Evolutionary conservation across 1,284 basidiomycete genomes (phyloP).

Genomic region (Peniophora sp.): DNA sequence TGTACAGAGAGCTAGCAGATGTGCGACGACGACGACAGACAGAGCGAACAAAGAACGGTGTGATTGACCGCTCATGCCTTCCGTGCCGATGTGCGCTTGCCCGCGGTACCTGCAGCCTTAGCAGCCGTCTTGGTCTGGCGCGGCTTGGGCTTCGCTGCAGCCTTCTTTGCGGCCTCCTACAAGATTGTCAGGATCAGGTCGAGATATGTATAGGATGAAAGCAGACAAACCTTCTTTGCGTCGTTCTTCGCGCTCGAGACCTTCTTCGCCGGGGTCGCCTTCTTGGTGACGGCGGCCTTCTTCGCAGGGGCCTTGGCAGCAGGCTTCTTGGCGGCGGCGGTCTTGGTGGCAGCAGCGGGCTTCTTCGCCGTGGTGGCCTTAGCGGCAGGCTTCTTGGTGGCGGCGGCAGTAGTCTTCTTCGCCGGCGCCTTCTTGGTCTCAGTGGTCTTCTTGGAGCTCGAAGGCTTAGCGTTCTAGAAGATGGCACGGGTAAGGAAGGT

Average conservation of each 20-base stretch:
- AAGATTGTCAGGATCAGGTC: conserved; percentile 2
- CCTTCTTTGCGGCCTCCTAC: conserved; percentile 21
- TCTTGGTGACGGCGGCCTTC: conserved; percentile 29
- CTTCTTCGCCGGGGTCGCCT: conserved; percentile 21
- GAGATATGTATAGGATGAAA: neutral
- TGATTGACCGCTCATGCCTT: conserved; percentile 7
- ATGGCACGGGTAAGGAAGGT: conserved; percentile 20
- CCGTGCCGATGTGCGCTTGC: conserved; percentile 15
- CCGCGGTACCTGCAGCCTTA: conserved; percentile 8
- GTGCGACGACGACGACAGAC: no score
- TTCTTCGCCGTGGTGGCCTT: conserved; percentile 8
- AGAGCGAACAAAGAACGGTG: conserved; percentile 7
- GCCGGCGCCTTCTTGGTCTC: conserved; percentile 11
- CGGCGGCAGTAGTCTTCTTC: conserved; percentile 15
- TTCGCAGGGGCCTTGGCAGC: conserved; percentile 21
- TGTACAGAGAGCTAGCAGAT: neutral
- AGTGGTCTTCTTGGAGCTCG: conserved; percentile 28
- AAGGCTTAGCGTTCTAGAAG: conserved; percentile 29
- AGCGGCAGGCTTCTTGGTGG: conserved; percentile 21
- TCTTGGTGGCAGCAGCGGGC: conserved; percentile 17
- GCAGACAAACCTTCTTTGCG: conserved; percentile 27
- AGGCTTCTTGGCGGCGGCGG: conserved; percentile 23
- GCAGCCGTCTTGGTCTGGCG: conserved; percentile 29
- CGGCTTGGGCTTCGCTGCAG: conserved; percentile 22
- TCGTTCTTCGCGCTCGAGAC: conserved; percentile 35